These are phyloP conservation scores for Paracoccidioides lutzii DNA, from an alignment of 2,329 filamentous ascomycete genomes.

Conservation along the genomic window DNA sequence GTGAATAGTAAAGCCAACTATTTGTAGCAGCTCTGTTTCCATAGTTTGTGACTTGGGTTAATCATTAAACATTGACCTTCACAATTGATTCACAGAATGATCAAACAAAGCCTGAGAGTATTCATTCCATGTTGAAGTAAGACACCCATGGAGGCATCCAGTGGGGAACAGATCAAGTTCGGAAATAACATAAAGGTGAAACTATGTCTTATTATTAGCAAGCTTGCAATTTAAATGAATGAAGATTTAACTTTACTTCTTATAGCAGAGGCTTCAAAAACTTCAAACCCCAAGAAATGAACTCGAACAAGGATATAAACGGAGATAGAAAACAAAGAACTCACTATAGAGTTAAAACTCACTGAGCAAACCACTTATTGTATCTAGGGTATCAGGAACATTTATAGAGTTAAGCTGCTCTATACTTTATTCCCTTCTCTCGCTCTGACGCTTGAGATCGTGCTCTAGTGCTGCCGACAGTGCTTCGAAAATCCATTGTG, in stretches of 20 bases:
- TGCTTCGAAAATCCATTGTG: conserved; percentile 31
- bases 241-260: too few relatives aligned
- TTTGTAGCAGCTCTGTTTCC: background rate
- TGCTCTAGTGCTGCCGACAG: conserved; percentile 27
- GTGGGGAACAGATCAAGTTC: too few relatives aligned
- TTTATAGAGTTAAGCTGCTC: background rate
- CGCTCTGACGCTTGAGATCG: conserved; percentile 22
- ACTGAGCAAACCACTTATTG: background rate
- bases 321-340: background rate
- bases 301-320: background rate
- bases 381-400: background rate
- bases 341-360: background rate
- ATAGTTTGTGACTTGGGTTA: background rate
- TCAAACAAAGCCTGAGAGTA: background rate
- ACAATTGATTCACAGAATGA: background rate
- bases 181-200: too few relatives aligned
- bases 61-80: background rate
- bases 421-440: background rate
- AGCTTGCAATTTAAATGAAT: too few relatives aligned
- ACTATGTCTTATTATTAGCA: too few relatives aligned
- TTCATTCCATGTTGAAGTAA: background rate
- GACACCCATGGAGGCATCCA: background rate
- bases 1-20: background rate
- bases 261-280: background rate
- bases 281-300: background rate